Percentiles rank a stretch among this genome's conserved stretches.
phyloP scores from a whole-genome alignment of 2,329 filamentous ascomycete genomes.

The Malbranchea zuffiana region DNA sequence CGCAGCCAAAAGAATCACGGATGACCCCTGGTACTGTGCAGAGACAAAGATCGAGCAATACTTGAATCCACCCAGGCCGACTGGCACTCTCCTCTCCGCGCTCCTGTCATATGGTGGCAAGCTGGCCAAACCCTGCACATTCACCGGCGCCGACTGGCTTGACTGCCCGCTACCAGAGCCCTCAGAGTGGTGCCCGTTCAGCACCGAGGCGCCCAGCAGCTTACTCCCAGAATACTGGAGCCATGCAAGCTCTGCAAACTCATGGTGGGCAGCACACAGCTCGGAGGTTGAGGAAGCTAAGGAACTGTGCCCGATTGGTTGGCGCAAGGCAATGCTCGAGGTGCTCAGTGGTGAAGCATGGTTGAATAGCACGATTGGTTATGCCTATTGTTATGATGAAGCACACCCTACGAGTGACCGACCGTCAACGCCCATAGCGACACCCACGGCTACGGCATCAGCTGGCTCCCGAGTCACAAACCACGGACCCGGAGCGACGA shows the following conservation, averaged over 20 bases:
- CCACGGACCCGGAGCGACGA: background rate
- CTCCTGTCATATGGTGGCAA: constrained; percentile 2
- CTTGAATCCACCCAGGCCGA: constrained; percentile 3
- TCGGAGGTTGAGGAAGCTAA: background rate
- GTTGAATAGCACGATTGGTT: constrained; percentile 6
- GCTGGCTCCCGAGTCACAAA: background rate
- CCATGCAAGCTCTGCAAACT: constrained; percentile 4
- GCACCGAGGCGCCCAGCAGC: background rate
- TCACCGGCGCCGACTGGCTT: background rate
- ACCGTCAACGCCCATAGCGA: too few relatives aligned
- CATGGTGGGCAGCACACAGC: constrained; percentile 7
- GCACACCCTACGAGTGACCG: constrained; percentile 1
- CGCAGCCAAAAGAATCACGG: background rate
- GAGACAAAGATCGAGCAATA: constrained; percentile 3
- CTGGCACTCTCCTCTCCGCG: background rate
- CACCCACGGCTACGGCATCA: too few relatives aligned
- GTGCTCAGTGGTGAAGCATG: constrained; percentile 1
- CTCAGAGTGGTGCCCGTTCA: constrained; percentile 4
- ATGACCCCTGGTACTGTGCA: constrained; percentile 2
- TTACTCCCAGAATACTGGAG: background rate
- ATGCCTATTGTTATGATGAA: constrained; percentile 4
- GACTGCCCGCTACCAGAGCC: constrained; percentile 5
- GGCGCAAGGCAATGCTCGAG: constrained; percentile 2
- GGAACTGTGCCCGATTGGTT: background rate
- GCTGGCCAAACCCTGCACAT: constrained; percentile 3